phyloP scores from a whole-genome alignment of 805 yeast genomes.

The Cyberlindnera bimundalis region DNA sequence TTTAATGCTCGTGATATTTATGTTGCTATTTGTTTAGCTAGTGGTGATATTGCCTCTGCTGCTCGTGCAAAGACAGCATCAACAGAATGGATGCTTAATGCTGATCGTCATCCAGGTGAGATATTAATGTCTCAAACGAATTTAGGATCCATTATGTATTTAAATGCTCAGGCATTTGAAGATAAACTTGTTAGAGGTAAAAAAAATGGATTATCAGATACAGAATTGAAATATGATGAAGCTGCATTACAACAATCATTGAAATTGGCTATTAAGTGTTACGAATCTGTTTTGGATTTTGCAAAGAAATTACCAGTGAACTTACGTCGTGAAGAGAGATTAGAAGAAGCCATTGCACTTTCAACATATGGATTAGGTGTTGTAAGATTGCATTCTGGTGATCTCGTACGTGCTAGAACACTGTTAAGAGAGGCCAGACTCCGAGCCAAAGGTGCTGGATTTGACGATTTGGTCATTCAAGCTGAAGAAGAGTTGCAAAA shows the following conservation, averaged over 20 bases:
- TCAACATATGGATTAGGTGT: slow-evolving; percentile 87
- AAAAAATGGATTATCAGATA: slow-evolving; percentile 20
- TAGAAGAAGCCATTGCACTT: slow-evolving; percentile 70
- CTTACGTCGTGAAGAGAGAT: slow-evolving; percentile 35
- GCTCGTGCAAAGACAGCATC: slow-evolving; percentile 58
- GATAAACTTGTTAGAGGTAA: slow-evolving; percentile 38
- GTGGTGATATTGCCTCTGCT: slow-evolving; percentile 65
- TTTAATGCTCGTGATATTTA: slow-evolving; percentile 74
- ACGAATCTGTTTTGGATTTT: slow-evolving; percentile 40
- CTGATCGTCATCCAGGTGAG: slow-evolving; percentile 64
- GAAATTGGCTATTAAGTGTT: slow-evolving; percentile 37
- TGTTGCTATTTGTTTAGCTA: slow-evolving; percentile 64
- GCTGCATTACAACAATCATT: slow-evolving; percentile 30
- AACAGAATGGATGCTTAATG: slow-evolving; percentile 69
- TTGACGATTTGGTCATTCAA: slow-evolving; percentile 56
- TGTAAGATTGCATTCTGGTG: slow-evolving; percentile 56
- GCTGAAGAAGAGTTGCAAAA: slow-evolving; percentile 65
- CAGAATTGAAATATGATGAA: slow-evolving; percentile 21
- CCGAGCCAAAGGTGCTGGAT: slow-evolving; percentile 64
- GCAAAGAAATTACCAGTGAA: slow-evolving; percentile 38
- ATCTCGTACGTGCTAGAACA: slow-evolving; percentile 55
- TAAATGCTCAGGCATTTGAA: slow-evolving; percentile 64
- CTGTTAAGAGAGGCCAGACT: slow-evolving; percentile 65
- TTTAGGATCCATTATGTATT: slow-evolving; percentile 62
- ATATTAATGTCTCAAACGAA: slow-evolving; percentile 64